A percentile compares a stretch with the other conserved stretches of the same genome.
phyloP scores from a whole-genome alignment of 345 rosid genomes.

The Populus euphratica region DNA sequence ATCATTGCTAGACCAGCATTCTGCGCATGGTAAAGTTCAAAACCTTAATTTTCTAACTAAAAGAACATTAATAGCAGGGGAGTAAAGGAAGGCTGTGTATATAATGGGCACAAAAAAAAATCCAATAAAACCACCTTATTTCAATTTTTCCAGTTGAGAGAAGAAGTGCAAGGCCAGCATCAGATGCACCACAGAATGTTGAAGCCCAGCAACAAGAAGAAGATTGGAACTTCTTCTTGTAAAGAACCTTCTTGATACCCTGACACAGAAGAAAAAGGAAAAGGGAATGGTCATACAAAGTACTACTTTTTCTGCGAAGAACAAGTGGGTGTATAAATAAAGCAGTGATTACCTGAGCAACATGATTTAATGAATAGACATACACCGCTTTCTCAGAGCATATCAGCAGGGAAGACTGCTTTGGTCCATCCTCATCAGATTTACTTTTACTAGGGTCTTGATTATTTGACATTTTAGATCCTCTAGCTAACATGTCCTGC shows the following conservation, averaged over 20 bases:
- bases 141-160: constrained; percentile 63
- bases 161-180: constrained; percentile 69
- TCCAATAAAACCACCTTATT: constrained; percentile 52
- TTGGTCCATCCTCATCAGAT: constrained; percentile 43
- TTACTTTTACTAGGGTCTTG: constrained; percentile 30
- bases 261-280: constrained; percentile 16
- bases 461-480: constrained; percentile 28
- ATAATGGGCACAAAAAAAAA: neutral
- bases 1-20: neutral
- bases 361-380: constrained; percentile 62
- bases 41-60: neutral
- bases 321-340: neutral
- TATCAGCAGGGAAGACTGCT: constrained; percentile 53
- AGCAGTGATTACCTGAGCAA: constrained; percentile 53
- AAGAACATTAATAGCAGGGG: neutral
- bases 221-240: constrained; percentile 80
- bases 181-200: constrained; percentile 47
- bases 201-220: constrained; percentile 81
- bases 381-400: constrained; percentile 89
- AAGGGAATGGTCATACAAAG: neutral
- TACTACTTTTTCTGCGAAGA: neutral
- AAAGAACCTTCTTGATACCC: constrained; percentile 77
- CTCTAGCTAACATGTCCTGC: constrained; percentile 35
- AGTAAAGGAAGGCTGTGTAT: neutral
- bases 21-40: neutral